phyloP scores from a whole-genome alignment of 129 eudicot species.

The Tagetes patula region DNA sequence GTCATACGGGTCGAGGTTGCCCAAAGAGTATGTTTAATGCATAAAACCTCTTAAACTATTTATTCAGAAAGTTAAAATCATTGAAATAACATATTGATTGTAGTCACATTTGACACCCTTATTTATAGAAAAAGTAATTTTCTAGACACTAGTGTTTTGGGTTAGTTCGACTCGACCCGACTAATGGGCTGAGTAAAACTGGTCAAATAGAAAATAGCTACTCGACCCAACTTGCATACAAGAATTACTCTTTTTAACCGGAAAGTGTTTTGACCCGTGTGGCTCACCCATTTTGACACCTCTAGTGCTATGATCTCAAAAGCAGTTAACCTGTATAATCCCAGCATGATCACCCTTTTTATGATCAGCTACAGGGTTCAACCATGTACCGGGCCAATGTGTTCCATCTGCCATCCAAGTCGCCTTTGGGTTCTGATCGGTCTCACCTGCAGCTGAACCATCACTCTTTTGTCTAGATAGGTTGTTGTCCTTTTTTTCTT shows the following conservation, averaged over 20 bases:
- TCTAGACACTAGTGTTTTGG: not conserved
- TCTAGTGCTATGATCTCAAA: not conserved
- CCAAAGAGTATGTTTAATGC: not conserved
- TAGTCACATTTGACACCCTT: not conserved
- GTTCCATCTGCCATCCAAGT: constrained; percentile 99
- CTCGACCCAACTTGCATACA: not conserved
- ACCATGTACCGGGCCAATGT: constrained; percentile 98
- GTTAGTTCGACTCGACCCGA: not conserved
- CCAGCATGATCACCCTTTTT: constrained; percentile 86
- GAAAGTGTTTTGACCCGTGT: not conserved
- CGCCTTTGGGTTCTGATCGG: constrained; percentile 41
- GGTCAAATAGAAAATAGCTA: not conserved
- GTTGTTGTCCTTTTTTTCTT: constrained; percentile 48
- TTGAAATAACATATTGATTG: not conserved
- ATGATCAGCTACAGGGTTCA: constrained; percentile 56
- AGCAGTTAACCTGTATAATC: constrained; percentile 57
- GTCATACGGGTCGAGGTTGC: not conserved
- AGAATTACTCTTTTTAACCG: not conserved
- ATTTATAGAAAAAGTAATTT: no score
- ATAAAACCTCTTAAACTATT: not conserved
- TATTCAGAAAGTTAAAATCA: no score
- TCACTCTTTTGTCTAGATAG: constrained; percentile 40
- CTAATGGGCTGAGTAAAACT: not conserved
- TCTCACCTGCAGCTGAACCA: constrained; percentile 34
- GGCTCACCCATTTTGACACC: not conserved